Evolutionary conservation across 2,329 filamentous ascomycete species (phyloP).

Genomic region (Sporothrix protearum): DNA sequence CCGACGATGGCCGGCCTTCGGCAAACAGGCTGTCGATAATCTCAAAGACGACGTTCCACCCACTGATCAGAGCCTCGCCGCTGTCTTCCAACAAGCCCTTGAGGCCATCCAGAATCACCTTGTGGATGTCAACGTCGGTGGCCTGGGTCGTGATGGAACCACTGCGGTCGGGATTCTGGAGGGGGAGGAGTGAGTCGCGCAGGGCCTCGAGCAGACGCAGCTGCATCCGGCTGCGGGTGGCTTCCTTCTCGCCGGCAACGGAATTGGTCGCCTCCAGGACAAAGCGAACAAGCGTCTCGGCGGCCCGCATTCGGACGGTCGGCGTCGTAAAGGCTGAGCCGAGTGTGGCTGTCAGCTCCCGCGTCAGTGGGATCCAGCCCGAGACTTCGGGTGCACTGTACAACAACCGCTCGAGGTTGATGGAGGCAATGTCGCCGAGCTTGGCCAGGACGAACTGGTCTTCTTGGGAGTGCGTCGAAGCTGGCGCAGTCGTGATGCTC

Average conservation of each 20-base stretch:
- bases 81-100: constrained; percentile 82
- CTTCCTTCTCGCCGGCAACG: constrained; percentile 50
- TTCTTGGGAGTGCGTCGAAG: constrained; percentile 55
- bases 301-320: constrained; percentile 57
- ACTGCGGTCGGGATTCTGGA: constrained; percentile 54
- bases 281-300: constrained; percentile 60
- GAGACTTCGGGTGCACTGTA: constrained; percentile 62
- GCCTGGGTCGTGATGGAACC: constrained; percentile 56
- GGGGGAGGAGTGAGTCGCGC: constrained; percentile 55
- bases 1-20: constrained; percentile 28
- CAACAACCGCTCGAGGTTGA: constrained; percentile 73
- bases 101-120: constrained; percentile 72
- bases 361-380: constrained; percentile 69
- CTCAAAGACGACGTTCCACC: constrained; percentile 82
- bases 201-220: constrained; percentile 67
- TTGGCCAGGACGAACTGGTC: constrained; percentile 68
- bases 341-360: constrained; percentile 52
- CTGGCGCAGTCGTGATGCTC: constrained; percentile 46
- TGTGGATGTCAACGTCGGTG: constrained; percentile 75
- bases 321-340: constrained; percentile 47
- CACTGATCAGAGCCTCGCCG: constrained; percentile 75
- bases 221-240: constrained; percentile 60
- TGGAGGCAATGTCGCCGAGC: constrained; percentile 66
- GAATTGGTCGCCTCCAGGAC: constrained; percentile 56
- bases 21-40: constrained; percentile 81